Evolutionary conservation across 192 early-diverging fungal species (phyloP), one percentile per base, ranked within the genome.

Genomic region (Helicostylum pulchrum): DNA sequence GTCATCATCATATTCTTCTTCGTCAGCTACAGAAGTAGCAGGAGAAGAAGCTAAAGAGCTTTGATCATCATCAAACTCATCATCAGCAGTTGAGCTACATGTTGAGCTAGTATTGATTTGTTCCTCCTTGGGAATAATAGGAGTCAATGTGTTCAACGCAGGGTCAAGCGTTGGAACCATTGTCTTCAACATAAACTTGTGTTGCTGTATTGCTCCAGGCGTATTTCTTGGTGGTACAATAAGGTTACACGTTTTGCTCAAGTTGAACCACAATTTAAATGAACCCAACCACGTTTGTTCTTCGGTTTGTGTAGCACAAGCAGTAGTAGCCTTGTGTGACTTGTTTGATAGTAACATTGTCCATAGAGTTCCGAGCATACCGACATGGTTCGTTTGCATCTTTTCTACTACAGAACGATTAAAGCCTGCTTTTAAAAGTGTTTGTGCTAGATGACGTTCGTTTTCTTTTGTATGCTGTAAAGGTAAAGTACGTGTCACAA

Each of bases 361-460:
- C 87, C 87, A 91, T 11, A 91, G 73, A 9, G 84, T 87, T 36
- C 79, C 77, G 46, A 75, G 66, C 17, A 77, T 71, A 68, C 87
- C 84, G 45, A 84, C 83, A 0, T 80, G 71, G 30, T 81, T 77
- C 0, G 67, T 64, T 23, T 78, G 77, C 14, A 88, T 85, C n/a
- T 76, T 76, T 21, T 72, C 72, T 15, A 91, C 79, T 1, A 68
- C 64, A 26, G 71, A 70, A 14, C 72, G 75, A 64, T 89, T 80
- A 45, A 91, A 75, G 1, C 89, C 89, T 2, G 81, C 73, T 19
- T 66, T 55, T 7, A 67, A 58, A 4, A 90, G 72, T 26, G 70
- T 53, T 26, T 64, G 43, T 19, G 83, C 47, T 3, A 87, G 57
- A 6, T 68, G 42, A 48, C 77, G 68, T 54, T 87, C 85, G 31